These are phyloP conservation scores for Fraxinus cuspidata DNA, from an alignment of 257 asterid species.

Conservation along the genomic window DNA sequence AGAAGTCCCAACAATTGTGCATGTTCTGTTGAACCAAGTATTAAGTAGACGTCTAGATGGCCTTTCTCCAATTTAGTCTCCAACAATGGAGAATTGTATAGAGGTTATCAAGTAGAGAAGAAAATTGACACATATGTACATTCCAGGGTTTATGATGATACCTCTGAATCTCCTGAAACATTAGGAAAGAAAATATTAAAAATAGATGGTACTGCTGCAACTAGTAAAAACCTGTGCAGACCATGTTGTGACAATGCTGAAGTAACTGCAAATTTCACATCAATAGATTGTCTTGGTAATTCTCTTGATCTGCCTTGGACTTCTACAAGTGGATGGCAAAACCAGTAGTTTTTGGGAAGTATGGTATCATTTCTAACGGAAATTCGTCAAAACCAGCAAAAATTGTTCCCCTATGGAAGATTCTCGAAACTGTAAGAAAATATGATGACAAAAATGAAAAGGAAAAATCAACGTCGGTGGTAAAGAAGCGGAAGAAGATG, in stretches of 20 bases:
- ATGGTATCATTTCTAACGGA: slow-evolving; percentile 61
- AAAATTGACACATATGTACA: slow-evolving; percentile 27
- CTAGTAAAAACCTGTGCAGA: slow-evolving; percentile 28
- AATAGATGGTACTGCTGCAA: slow-evolving; percentile 29
- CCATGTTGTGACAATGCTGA: slow-evolving; percentile 28
- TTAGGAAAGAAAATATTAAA: slow-evolving; percentile 39
- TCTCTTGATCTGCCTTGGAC: slow-evolving; percentile 29
- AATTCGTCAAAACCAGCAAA: slow-evolving; percentile 44
- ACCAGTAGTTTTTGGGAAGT: slow-evolving; percentile 55
- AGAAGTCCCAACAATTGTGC: slow-evolving; percentile 33
- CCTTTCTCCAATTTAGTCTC: slow-evolving; percentile 25
- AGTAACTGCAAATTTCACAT: slow-evolving; percentile 30
- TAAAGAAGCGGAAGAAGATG: slow-evolving; percentile 32
- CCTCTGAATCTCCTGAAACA: slow-evolving; percentile 29
- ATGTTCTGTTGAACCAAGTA: slow-evolving; percentile 31
- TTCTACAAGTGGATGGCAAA: slow-evolving; percentile 31
- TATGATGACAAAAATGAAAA: slow-evolving; percentile 26
- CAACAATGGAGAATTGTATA: slow-evolving; percentile 23
- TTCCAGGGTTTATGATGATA: slow-evolving; percentile 23
- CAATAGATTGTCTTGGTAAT: slow-evolving; percentile 26
- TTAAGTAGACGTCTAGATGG: slow-evolving; percentile 27
- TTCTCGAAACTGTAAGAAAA: slow-evolving; percentile 34
- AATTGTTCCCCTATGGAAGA: slow-evolving; percentile 42
- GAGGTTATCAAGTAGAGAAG: slow-evolving; percentile 31
- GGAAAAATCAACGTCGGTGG: slow-evolving; percentile 26